These are phyloP conservation scores for Paspalum vaginatum DNA, from an alignment of 176 grass and related monocot species.

Conservation along the genomic window DNA sequence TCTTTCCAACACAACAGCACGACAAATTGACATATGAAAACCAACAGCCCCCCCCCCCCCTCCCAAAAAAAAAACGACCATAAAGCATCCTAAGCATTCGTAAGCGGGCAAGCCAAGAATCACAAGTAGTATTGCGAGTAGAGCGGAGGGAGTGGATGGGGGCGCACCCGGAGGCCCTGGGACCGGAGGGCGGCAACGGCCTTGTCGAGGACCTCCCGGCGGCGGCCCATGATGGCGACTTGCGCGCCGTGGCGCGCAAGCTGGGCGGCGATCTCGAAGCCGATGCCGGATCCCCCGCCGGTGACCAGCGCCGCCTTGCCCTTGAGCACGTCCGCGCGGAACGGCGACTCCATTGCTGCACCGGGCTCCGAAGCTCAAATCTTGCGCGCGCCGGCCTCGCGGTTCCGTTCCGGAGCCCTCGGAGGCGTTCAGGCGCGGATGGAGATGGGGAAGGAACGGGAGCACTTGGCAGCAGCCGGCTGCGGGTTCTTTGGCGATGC, in stretches of 20 bases:
- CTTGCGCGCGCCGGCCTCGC: constrained; percentile 10
- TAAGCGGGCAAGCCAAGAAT: neutral
- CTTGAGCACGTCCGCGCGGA: constrained; percentile 54
- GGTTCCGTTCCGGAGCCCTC: neutral
- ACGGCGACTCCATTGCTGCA: constrained; percentile 4
- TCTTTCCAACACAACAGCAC: neutral
- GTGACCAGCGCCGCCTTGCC: constrained; percentile 78
- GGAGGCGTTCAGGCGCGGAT: neutral
- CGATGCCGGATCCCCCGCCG: constrained; percentile 77
- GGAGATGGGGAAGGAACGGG: neutral
- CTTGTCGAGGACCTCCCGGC: constrained; percentile 71
- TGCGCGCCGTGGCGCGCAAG: constrained; percentile 77
- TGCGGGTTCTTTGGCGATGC: neutral
- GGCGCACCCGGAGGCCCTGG: constrained; percentile 69
- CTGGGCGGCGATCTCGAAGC: constrained; percentile 78
- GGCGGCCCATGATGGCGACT: constrained; percentile 90
- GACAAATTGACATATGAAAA: too few species aligned
- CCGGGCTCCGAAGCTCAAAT: neutral
- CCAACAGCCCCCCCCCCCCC: too few species aligned
- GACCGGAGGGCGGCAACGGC: constrained; percentile 64
- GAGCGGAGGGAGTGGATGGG: neutral
- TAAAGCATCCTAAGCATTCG: neutral
- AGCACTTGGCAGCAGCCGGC: neutral
- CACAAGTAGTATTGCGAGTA: neutral
- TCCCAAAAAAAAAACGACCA: neutral